Evolutionary conservation across 768 basidiomycete species (phyloP).

Genomic region (Mrakia hoshinonis): DNA sequence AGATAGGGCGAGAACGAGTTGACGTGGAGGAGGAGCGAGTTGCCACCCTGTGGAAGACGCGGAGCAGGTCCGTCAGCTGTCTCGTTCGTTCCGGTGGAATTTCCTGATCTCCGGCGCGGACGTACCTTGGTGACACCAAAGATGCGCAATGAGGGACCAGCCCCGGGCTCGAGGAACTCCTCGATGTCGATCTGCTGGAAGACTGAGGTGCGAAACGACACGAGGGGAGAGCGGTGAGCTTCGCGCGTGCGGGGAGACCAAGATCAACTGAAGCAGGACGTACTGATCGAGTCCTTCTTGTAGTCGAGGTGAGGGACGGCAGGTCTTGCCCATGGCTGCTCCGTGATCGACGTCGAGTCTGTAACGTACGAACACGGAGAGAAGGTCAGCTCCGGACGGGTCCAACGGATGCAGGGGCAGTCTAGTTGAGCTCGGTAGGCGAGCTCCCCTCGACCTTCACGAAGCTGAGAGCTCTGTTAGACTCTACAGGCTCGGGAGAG

Average conservation of each 20-base stretch:
- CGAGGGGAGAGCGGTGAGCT: neutral
- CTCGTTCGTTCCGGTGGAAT: too few species aligned
- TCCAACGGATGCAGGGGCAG: neutral
- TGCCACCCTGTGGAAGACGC: constrained; percentile 73
- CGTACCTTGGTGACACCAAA: constrained; percentile 72
- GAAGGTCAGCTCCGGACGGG: neutral
- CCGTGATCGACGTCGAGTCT: constrained; percentile 33
- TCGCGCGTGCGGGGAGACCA: constrained; percentile 3
- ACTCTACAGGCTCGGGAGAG: too few species aligned
- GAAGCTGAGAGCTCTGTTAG: too few species aligned
- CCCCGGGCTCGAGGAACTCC: constrained; percentile 50
- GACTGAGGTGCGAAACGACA: constrained; percentile 45
- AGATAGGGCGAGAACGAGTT: constrained; percentile 85
- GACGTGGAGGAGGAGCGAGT: constrained; percentile 80
- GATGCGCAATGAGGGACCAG: constrained; percentile 53
- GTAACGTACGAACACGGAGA: neutral
- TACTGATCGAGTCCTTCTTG: constrained; percentile 61
- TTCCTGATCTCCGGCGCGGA: too few species aligned
- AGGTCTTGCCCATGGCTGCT: constrained; percentile 40
- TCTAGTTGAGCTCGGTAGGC: neutral
- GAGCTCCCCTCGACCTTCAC: neutral
- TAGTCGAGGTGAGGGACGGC: constrained; percentile 49
- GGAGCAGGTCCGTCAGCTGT: too few species aligned
- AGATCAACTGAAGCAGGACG: constrained; percentile 37
- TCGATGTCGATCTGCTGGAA: constrained; percentile 98